phyloP scores from a whole-genome alignment of 495 filamentous ascomycete species.

The Peziza echinospora region DNA sequence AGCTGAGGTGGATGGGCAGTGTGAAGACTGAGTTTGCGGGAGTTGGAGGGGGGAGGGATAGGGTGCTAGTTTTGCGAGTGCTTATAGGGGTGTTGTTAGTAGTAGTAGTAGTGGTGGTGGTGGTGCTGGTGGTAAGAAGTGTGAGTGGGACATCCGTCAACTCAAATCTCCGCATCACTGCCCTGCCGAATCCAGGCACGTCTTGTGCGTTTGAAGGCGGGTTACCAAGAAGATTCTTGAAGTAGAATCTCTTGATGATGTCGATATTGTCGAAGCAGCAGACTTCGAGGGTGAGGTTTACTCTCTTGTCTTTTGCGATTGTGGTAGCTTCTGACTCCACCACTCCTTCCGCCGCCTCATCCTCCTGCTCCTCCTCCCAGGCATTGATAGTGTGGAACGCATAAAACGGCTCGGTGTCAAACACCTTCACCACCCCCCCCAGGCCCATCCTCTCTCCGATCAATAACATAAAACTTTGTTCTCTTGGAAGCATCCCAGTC shows the following conservation, averaged over 20 bases:
- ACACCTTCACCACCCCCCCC: conserved; percentile 21
- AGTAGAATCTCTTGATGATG: conserved; percentile 29
- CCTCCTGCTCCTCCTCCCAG: conserved; percentile 35
- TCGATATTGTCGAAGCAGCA: conserved; percentile 30
- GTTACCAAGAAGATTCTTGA: neutral
- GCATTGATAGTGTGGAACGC: conserved; percentile 59
- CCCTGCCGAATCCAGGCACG: conserved; percentile 11
- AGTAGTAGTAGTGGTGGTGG: too few relatives aligned
- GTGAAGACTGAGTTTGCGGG: too few relatives aligned
- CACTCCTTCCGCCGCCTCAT: conserved; percentile 25
- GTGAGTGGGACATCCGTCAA: conserved; percentile 18
- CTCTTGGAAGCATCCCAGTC: conserved; percentile 25
- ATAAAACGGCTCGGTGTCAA: conserved; percentile 29
- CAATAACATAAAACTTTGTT: conserved; percentile 48
- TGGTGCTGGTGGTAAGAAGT: too few relatives aligned
- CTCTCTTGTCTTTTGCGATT: too few relatives aligned
- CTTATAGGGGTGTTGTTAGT: conserved; percentile 4
- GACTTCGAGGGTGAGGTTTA: too few relatives aligned
- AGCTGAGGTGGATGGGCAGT: too few relatives aligned
- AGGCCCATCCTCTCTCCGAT: conserved; percentile 24
- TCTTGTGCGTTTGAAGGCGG: conserved; percentile 4
- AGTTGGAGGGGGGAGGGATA: too few relatives aligned
- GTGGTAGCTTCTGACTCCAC: too few relatives aligned
- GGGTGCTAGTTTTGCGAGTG: conserved; percentile 4
- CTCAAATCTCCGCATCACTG: conserved; percentile 1